Conservation (phyloP, 2,329 filamentous ascomycete genomes). For the Colletotrichum coccodes region DNA sequence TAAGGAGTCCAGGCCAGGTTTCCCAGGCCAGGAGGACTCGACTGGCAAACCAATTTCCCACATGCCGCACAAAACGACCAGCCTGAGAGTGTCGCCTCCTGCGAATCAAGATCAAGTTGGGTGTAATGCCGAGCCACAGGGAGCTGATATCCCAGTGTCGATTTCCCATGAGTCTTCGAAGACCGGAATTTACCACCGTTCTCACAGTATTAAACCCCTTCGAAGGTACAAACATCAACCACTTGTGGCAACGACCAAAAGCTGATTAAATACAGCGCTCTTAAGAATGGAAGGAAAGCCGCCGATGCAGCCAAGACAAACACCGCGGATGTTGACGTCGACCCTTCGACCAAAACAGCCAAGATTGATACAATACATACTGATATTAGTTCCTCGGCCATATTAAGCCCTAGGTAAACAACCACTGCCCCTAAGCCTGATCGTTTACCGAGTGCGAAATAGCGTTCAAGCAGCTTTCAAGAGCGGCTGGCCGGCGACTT, state of each 20-base stretch:
- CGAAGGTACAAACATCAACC: not conserved
- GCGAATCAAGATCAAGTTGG: not conserved
- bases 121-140: not conserved
- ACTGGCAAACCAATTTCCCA: not conserved
- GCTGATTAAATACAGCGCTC: constrained; percentile 6
- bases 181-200: not conserved
- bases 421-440: not conserved
- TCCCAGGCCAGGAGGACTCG: not conserved
- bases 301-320: not conserved
- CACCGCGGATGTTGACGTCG: no score
- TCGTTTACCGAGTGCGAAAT: not conserved
- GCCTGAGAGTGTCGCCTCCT: not conserved
- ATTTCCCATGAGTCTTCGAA: not conserved
- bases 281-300: constrained; percentile 10
- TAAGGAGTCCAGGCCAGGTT: no score
- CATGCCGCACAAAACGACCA: not conserved
- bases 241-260: not conserved
- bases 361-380: not conserved
- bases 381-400: not conserved
- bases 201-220: not conserved
- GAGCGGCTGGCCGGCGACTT: not conserved
- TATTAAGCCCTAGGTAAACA: not conserved
- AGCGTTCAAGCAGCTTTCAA: not conserved
- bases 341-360: no score
- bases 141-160: not conserved